Evolutionary conservation across 495 filamentous ascomycete species (phyloP).

Genomic region (Alectoria sarmentosa): DNA sequence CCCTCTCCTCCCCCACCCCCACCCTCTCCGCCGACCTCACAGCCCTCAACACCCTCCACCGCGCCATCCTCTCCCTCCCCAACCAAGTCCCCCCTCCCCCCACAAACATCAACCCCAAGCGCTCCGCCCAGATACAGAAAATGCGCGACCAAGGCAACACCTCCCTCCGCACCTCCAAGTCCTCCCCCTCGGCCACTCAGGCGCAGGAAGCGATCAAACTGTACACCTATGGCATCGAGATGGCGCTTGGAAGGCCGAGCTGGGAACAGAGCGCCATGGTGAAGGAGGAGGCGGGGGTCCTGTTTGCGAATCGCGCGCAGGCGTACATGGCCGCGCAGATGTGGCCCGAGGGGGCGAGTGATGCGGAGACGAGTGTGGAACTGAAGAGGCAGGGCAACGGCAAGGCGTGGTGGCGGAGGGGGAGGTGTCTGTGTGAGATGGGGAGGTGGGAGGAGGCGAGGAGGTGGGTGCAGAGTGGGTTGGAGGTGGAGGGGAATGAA

Average conservation of each 20-base stretch:
- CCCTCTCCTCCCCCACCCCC: slow-evolving; percentile 63
- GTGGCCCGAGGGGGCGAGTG: slow-evolving; percentile 76
- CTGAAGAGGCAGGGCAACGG: slow-evolving; percentile 78
- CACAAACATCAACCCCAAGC: slow-evolving; percentile 77
- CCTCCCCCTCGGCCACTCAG: slow-evolving; percentile 26
- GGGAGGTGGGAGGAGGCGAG: slow-evolving; percentile 73
- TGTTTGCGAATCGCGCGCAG: slow-evolving; percentile 87
- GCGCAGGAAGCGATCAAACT: slow-evolving; percentile 63
- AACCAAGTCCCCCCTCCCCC: slow-evolving; percentile 61
- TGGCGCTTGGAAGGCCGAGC: slow-evolving; percentile 70
- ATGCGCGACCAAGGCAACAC: slow-evolving; percentile 82
- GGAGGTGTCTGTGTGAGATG: slow-evolving; percentile 85
- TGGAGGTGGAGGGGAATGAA: slow-evolving; percentile 79
- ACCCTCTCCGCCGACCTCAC: slow-evolving; percentile 45
- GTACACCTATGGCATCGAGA: slow-evolving; percentile 77
- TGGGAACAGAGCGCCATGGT: slow-evolving; percentile 84
- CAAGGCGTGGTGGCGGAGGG: slow-evolving; percentile 89
- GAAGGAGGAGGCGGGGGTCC: slow-evolving; percentile 68
- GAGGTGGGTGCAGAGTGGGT: slow-evolving; percentile 59
- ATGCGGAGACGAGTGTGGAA: slow-evolving; percentile 87
- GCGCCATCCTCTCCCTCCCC: slow-evolving; percentile 53
- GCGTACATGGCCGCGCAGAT: slow-evolving; percentile 69
- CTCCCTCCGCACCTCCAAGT: slow-evolving; percentile 66
- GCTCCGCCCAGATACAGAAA: slow-evolving; percentile 75
- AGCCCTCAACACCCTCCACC: slow-evolving; percentile 68